Conservation (phyloP, 2,329 filamentous ascomycete species). For the Stagonosporopsis chrysanthemi region DNA sequence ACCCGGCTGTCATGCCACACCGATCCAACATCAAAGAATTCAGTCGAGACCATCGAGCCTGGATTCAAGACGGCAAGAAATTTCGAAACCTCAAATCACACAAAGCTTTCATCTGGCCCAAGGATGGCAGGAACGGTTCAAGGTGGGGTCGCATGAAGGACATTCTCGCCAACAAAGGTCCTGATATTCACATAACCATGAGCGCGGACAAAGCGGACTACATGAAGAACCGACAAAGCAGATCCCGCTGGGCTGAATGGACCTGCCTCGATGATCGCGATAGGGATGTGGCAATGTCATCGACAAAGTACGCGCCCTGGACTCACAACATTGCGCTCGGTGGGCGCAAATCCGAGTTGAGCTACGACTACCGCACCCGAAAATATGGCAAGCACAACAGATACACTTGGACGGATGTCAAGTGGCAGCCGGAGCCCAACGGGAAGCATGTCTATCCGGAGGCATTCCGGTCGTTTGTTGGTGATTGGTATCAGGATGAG, state of each 20-base stretch:
- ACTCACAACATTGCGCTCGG: constrained; percentile 22
- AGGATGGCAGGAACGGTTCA: constrained; percentile 51
- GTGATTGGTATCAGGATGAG: constrained; percentile 36
- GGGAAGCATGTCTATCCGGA: constrained; percentile 33
- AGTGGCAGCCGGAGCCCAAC: constrained; percentile 39
- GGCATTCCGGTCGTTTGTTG: constrained; percentile 35
- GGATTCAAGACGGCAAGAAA: constrained; percentile 36
- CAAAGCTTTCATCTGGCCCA: constrained; percentile 55
- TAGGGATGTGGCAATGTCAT: constrained; percentile 21
- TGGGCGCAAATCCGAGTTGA: constrained; percentile 26
- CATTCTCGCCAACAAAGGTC: constrained; percentile 51
- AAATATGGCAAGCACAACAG: constrained; percentile 39
- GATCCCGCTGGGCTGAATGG: constrained; percentile 49
- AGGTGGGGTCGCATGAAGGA: constrained; percentile 54
- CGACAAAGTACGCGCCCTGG: constrained; percentile 27
- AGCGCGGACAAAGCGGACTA: constrained; percentile 49
- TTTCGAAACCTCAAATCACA: constrained; percentile 38
- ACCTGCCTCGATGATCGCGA: constrained; percentile 36
- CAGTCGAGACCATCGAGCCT: constrained; percentile 25
- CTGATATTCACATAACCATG: constrained; percentile 56
- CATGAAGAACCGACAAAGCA: constrained; percentile 48
- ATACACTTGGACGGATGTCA: constrained; percentile 43
- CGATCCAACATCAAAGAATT: constrained; percentile 33
- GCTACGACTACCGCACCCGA: constrained; percentile 49
- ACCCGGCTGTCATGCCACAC: constrained; percentile 16